These are phyloP conservation scores for Ensete ventricosum DNA, from an alignment of 176 grass and related monocot genomes.

Conservation along the genomic window DNA sequence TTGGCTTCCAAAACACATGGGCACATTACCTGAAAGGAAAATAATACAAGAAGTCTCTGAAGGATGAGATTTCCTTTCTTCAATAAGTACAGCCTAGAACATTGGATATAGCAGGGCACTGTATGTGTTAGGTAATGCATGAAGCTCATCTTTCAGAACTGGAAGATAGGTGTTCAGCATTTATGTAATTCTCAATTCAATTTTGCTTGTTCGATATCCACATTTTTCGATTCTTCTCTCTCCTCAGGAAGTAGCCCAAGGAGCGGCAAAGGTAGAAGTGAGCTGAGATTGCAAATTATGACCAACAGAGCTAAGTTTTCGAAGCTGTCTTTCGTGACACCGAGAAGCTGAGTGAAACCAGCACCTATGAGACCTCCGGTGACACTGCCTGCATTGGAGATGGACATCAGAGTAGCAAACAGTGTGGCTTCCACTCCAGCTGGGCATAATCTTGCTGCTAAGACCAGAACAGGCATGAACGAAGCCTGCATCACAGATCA, in stretches of 20 bases:
- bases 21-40: too few species aligned
- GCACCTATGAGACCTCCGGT: constrained; percentile 64
- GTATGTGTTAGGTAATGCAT: too few species aligned
- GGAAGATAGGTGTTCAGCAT: too few species aligned
- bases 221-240: constrained; percentile 25
- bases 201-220: constrained; percentile 16
- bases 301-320: constrained; percentile 55
- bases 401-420: constrained; percentile 96
- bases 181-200: constrained; percentile 9
- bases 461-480: constrained; percentile 88
- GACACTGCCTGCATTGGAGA: constrained; percentile 79
- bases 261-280: constrained; percentile 75
- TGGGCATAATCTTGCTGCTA: constrained; percentile 81
- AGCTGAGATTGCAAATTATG: constrained; percentile 65
- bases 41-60: too few species aligned
- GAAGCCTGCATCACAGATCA: constrained; percentile 49
- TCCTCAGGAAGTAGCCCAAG: constrained; percentile 65
- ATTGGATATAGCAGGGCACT: too few species aligned
- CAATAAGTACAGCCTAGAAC: too few species aligned
- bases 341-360: constrained; percentile 63
- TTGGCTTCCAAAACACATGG: too few species aligned
- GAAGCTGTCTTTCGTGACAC: constrained; percentile 69
- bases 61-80: too few species aligned
- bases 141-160: too few species aligned
- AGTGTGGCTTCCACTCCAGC: constrained; percentile 75